Evolutionary conservation across 1,284 basidiomycete genomes (phyloP), one percentile per base, ranked within the genome.

Genomic region (Serendipita sp.): DNA sequence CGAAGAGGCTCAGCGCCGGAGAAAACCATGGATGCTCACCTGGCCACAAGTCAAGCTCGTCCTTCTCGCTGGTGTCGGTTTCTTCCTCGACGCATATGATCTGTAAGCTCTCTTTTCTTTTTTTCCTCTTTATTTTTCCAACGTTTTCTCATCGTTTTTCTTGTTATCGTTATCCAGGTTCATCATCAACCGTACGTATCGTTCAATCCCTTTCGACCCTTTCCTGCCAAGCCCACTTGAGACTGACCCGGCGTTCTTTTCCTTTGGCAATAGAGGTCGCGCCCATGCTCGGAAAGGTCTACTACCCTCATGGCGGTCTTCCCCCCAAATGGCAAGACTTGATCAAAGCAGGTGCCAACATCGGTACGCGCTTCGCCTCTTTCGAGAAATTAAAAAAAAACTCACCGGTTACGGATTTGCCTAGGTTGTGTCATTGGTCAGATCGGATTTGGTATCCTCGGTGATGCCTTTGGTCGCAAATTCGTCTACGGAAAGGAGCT

Each of bases 401-500:
- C 15, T 49, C 6, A 22, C n/a, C 45, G 0, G 6, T 6, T 58
- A 34, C 8, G n/a, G 4, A 0, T 10, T 58, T 12, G 15, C 15
- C n/a, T n/a, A 58, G 53, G 53, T 26, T 58, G 53, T 26, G 65
- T 88, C 62, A 81, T 87, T 45, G 87, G 86, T 34, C 87, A 89
- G 73, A 82, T 91, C 67, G 70, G 72, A 0, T 90, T 90, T 67
- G 87, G 83, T 64, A 85, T 80, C 69, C 74, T 80, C 58, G 87
- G 85, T 6, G 87, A 89, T 69, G 77, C 82, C 5, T 72, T 86
- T 61, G 87, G 87, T 63, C 80, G 87, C 70, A 88, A 88, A 71
- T 74, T 77, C 62, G 85, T 86, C 78, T 87, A 47, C 43, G 88
- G 87, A 44, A 87, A 89, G 70, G 88, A 90, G 68, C 78, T 90